These are phyloP conservation scores for Helichrysum umbraculigerum DNA, from an alignment of 129 eudicot genomes.

Conservation along the genomic window DNA sequence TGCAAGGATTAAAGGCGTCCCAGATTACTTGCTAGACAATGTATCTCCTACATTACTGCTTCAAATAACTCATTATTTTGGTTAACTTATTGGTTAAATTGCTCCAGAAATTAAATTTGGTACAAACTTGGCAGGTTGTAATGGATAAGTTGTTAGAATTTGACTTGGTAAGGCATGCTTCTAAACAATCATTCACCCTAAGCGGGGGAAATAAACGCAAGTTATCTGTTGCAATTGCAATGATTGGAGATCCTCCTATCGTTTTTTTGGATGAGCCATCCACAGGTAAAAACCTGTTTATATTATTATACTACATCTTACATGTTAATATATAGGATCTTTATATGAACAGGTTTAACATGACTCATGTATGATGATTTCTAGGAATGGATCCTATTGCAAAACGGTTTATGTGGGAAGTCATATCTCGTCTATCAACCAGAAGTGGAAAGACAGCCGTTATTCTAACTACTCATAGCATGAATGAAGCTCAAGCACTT, in stretches of 20 bases:
- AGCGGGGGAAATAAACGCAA: conserved; percentile 98
- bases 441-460: conserved; percentile 97
- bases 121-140: conserved; percentile 62
- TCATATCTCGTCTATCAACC: conserved; percentile 89
- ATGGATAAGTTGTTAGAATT: conserved; percentile 80
- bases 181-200: conserved; percentile 80
- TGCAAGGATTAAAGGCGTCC: conserved; percentile 94
- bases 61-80: neutral
- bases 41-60: conserved; percentile 35
- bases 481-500: conserved; percentile 99
- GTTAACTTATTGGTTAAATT: conserved; percentile 17
- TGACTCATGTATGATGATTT: conserved; percentile 22
- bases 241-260: conserved; percentile 97
- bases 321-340: neutral
- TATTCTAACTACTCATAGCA: conserved; percentile 94
- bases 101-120: conserved; percentile 16
- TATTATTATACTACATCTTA: neutral
- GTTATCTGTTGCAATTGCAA: conserved; percentile 96
- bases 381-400: conserved; percentile 99
- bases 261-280: conserved; percentile 97
- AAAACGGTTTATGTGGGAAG: conserved; percentile 99
- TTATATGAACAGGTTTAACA: conserved; percentile 11
- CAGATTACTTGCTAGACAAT: conserved; percentile 62
- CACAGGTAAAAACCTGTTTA: conserved; percentile 50
- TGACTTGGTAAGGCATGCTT: conserved; percentile 85